Evolutionary conservation across 2,329 filamentous ascomycete genomes (phyloP), one percentile per base, ranked within the genome.

Genomic region (Aureobasidium sp.): DNA sequence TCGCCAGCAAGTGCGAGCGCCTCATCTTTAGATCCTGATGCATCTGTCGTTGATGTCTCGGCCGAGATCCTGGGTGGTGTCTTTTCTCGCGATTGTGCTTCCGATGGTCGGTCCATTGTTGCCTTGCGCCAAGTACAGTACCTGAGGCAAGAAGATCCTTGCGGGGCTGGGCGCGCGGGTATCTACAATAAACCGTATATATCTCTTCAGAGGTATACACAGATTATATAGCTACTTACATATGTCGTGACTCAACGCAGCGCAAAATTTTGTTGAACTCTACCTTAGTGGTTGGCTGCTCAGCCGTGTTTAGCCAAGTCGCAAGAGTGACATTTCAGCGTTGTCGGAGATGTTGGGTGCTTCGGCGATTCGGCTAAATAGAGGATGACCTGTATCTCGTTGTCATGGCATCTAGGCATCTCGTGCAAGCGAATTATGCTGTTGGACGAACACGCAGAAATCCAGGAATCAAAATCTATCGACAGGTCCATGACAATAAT

Each of bases 1-100:
- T 86, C 82, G 27, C 85, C 83, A 2, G 87, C 84, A 63, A 88
- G 78, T 9, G 78, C 79, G 60, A 85, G 76, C 2, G 83, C 83
- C 20, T 81, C 76, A 70, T 86, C 84, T 64, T 82, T 82, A 26
- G 78, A 77, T 8, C 48, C 44, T 26, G 44, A 43, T 7, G 52
- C 46, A 13, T 47, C 17, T 1, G 60, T 62, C 15, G 60, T 48
- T 41, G 50, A 20, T 17, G 50, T 47, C 26, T 56, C 60, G 7
- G 60, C 60, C 0, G 51, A 56, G 1, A 17, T 9, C 29, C 50
- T 44, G 24, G 26, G 17, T 32, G 50, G 60, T 9, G 17, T 9
- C 17, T 62, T 56, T 17, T 56, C 60, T 7, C 26, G 48, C 13
- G 12, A 27, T 29, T 55, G 37, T 5, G 39, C 32, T 48, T 46